Conservation (phyloP, 192 early-diverging fungal genomes). For the Linnemannia elongata region DNA sequence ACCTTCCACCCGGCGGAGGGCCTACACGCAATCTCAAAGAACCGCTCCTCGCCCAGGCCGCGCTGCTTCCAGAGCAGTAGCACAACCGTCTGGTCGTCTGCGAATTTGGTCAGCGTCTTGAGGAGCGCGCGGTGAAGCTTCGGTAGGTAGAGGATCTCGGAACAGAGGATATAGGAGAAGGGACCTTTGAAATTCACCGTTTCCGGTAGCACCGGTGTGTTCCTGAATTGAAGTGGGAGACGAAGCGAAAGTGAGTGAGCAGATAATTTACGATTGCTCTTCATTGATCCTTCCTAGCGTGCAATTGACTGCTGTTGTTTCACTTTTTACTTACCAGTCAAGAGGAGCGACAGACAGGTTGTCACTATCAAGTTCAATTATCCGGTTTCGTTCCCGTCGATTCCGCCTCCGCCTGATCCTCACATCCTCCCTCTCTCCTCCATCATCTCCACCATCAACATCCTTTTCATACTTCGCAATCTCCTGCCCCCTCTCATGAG, state of each 20-base stretch:
- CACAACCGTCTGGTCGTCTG: slow-evolving; percentile 33
- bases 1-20: slow-evolving; percentile 34
- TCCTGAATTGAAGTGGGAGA: slow-evolving; percentile 7
- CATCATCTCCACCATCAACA: neutral
- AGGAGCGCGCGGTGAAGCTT: slow-evolving; percentile 39
- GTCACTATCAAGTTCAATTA: slow-evolving; percentile 20
- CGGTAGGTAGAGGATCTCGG: slow-evolving; percentile 53
- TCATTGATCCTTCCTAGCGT: neutral
- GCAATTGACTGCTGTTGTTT: neutral
- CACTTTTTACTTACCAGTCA: slow-evolving; percentile 36
- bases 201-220: slow-evolving; percentile 25
- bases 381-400: neutral
- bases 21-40: slow-evolving; percentile 36
- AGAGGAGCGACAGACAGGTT: slow-evolving; percentile 34
- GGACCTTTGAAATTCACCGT: slow-evolving; percentile 27
- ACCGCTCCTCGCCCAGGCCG: slow-evolving; percentile 49
- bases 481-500: slow-evolving; percentile 1
- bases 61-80: slow-evolving; percentile 49
- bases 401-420: slow-evolving; percentile 5
- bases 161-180: slow-evolving; percentile 47
- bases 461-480: slow-evolving; percentile 1
- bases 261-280: too few relatives aligned
- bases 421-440: neutral
- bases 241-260: neutral
- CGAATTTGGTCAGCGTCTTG: slow-evolving; percentile 40